Evolutionary conservation across 768 basidiomycete species (phyloP).

Genomic region (Flagelloscypha sp.): DNA sequence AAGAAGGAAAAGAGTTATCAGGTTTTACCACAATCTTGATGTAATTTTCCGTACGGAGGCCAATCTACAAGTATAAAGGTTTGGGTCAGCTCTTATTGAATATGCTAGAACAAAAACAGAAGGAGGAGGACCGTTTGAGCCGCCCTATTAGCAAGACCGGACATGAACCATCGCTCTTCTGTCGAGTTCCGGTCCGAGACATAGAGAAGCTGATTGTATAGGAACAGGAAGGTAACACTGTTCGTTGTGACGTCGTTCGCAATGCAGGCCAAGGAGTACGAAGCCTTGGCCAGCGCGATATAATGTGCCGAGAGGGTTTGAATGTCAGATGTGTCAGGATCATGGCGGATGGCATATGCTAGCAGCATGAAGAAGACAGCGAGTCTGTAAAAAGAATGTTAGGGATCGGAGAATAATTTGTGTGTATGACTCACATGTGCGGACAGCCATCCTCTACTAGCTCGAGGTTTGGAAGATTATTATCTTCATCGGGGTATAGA

Average conservation of each 20-base stretch:
- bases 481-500: no score
- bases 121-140: constrained; percentile 31
- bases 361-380: constrained; percentile 47
- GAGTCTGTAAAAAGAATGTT: constrained; percentile 37
- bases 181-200: constrained; percentile 32
- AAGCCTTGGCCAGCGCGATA: constrained; percentile 39
- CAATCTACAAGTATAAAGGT: constrained; percentile 31
- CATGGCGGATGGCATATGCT: constrained; percentile 38
- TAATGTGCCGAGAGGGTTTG: constrained; percentile 29
- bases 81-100: constrained; percentile 3
- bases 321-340: constrained; percentile 27
- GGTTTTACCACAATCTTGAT: not conserved
- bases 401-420: no score
- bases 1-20: no score
- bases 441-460: no score
- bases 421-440: no score
- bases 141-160: constrained; percentile 33
- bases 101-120: constrained; percentile 1
- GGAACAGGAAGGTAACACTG: constrained; percentile 39
- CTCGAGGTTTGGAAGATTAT: constrained; percentile 23
- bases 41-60: constrained; percentile 36
- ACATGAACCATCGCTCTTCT: constrained; percentile 42
- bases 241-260: constrained; percentile 35
- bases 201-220: constrained; percentile 34
- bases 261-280: constrained; percentile 38